phyloP scores from a whole-genome alignment of 2,329 filamentous ascomycete genomes.

The Exutisphaerella laricina region DNA sequence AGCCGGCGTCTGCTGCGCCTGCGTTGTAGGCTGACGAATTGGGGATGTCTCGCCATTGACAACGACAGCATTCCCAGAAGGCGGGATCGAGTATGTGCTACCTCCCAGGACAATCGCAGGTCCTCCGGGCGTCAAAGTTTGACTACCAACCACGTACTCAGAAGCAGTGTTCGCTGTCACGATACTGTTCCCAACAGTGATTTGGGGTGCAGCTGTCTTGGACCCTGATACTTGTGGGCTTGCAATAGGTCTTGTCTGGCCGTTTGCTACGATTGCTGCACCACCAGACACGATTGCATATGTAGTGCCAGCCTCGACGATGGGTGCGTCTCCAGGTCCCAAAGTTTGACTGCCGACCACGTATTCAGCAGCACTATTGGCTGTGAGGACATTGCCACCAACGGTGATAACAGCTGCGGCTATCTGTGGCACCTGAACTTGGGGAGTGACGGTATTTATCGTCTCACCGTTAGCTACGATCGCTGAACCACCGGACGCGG shows the following conservation, averaged over 20 bases:
- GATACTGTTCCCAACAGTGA: conserved; percentile 6
- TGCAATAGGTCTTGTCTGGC: too few relatives aligned
- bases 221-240: too few relatives aligned
- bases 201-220: conserved; percentile 4
- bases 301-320: background rate
- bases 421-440: too few relatives aligned
- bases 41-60: conserved; percentile 9
- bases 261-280: too few relatives aligned
- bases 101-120: conserved; percentile 7
- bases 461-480: conserved; percentile 8
- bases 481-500: conserved; percentile 28
- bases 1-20: conserved; percentile 3
- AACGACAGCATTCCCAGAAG: conserved; percentile 27
- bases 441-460: too few relatives aligned
- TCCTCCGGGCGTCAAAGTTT: conserved; percentile 7
- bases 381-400: too few relatives aligned
- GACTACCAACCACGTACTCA: conserved; percentile 6
- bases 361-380: too few relatives aligned
- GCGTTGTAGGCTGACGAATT: conserved; percentile 3
- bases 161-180: conserved; percentile 14
- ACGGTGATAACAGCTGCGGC: too few relatives aligned
- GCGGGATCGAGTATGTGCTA: conserved; percentile 12
- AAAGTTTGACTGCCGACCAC: too few relatives aligned
- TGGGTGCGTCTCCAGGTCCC: background rate
- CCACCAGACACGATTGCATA: too few relatives aligned